These are phyloP conservation scores for Erythrophleum fordii DNA, from an alignment of 306 rosid species.

Conservation along the genomic window DNA sequence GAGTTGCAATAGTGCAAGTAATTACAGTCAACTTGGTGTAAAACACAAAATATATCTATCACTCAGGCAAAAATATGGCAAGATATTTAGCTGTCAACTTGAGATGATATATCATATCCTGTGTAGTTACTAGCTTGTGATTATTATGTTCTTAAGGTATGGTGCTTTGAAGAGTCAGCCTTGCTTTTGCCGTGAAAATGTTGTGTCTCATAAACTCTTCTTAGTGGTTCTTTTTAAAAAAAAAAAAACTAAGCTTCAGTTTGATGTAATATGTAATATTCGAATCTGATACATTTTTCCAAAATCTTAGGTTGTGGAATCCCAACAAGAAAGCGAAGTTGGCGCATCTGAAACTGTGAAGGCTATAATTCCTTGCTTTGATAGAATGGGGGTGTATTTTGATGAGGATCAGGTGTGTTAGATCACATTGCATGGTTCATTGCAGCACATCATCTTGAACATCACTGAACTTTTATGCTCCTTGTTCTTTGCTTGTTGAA, in stretches of 20 bases:
- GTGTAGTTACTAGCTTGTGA: neutral
- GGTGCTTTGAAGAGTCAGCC: conserved; percentile 5
- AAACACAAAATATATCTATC: neutral
- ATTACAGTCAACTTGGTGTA: neutral
- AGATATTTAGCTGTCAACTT: neutral
- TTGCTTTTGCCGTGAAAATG: neutral
- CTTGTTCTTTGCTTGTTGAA: neutral
- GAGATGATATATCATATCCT: neutral
- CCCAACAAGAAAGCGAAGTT: conserved; percentile 84
- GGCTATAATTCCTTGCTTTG: conserved; percentile 82
- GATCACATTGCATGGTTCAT: conserved; percentile 19
- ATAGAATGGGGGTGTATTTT: conserved; percentile 68
- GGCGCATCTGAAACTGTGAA: conserved; percentile 88
- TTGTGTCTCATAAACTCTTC: neutral
- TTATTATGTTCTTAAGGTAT: neutral
- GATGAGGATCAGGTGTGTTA: conserved; percentile 71
- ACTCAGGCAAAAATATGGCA: too few species aligned
- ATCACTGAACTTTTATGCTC: neutral
- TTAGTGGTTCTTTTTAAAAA: neutral
- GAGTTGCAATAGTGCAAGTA: conserved; percentile 10
- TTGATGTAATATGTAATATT: conserved; percentile 31
- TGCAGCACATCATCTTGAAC: neutral
- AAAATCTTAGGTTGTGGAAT: conserved; percentile 78
- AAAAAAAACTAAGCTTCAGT: conserved; percentile 33
- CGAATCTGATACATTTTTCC: conserved; percentile 35